phyloP scores from a whole-genome alignment of 345 rosid species.

The Clarkia xantiana region DNA sequence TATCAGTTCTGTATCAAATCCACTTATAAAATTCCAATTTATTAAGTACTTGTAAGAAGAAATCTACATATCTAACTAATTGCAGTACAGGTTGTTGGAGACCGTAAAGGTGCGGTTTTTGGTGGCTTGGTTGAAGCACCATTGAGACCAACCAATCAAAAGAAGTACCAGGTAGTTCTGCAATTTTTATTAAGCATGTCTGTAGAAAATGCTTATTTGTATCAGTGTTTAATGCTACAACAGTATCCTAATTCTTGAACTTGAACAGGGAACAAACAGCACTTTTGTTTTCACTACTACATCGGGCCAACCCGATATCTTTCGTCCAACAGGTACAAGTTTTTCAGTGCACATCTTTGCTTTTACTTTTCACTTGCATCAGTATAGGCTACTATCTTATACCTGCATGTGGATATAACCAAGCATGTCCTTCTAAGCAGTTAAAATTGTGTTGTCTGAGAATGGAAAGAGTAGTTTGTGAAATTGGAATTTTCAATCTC shows the following conservation, averaged over 20 bases:
- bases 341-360: not conserved
- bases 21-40: not conserved
- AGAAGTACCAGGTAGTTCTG: conserved; percentile 56
- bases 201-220: not conserved
- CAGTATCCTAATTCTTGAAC: conserved; percentile 9
- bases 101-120: conserved; percentile 77
- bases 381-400: not conserved
- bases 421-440: too few species aligned
- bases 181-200: not conserved
- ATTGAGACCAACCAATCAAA: conserved; percentile 55
- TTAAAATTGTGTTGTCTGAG: too few species aligned
- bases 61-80: not conserved
- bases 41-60: not conserved
- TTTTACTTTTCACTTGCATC: not conserved
- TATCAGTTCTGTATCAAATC: not conserved
- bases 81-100: conserved; percentile 68
- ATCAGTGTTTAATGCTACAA: not conserved
- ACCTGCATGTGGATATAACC: not conserved
- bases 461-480: too few species aligned
- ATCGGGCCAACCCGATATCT: conserved; percentile 54
- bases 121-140: conserved; percentile 97
- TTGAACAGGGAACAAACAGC: conserved; percentile 66
- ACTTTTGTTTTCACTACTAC: conserved; percentile 79
- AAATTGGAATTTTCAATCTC: too few species aligned
- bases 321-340: conserved; percentile 64